These are phyloP conservation scores for Candolleomyces eurysporus DNA, from an alignment of 768 basidiomycete genomes.

Conservation along the genomic window DNA sequence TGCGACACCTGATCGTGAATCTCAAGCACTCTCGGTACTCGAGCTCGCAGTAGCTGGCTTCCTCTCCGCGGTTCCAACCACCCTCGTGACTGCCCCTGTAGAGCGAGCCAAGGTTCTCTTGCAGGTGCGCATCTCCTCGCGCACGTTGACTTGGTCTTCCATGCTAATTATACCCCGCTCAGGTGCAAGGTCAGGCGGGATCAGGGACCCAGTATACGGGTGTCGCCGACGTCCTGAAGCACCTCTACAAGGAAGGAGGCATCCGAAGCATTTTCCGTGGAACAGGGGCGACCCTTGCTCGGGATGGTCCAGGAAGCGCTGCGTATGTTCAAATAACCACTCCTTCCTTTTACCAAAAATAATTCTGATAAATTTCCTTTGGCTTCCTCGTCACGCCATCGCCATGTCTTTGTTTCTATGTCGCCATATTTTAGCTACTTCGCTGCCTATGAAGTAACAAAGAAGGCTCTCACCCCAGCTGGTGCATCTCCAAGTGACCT, in stretches of 20 bases:
- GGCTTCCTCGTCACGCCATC: not conserved
- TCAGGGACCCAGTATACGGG: slow-evolving; percentile 78
- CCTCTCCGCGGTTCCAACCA: slow-evolving; percentile 89
- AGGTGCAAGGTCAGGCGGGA: slow-evolving; percentile 88
- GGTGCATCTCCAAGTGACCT: slow-evolving; percentile 79
- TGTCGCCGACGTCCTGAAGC: slow-evolving; percentile 85
- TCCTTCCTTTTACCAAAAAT: slow-evolving; percentile 9
- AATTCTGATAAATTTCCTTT: not conserved
- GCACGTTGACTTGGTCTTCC: not conserved
- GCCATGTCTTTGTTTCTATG: too few relatives aligned
- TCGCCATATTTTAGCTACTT: slow-evolving; percentile 67
- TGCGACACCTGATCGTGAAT: slow-evolving; percentile 74
- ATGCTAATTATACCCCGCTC: slow-evolving; percentile 11
- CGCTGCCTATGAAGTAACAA: slow-evolving; percentile 93
- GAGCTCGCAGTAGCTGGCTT: slow-evolving; percentile 95
- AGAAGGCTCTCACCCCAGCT: slow-evolving; percentile 79
- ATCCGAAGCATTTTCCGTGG: slow-evolving; percentile 90
- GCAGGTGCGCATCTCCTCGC: slow-evolving; percentile 51
- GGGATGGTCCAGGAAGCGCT: slow-evolving; percentile 96
- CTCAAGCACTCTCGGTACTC: slow-evolving; percentile 56
- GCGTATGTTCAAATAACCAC: slow-evolving; percentile 56
- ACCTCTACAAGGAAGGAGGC: slow-evolving; percentile 93
- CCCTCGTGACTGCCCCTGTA: slow-evolving; percentile 91
- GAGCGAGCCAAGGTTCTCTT: slow-evolving; percentile 96
- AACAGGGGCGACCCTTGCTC: slow-evolving; percentile 86